Evolutionary conservation across 139 green algal species (phyloP).

Genomic region (Raphidocelis subcapitata): DNA sequence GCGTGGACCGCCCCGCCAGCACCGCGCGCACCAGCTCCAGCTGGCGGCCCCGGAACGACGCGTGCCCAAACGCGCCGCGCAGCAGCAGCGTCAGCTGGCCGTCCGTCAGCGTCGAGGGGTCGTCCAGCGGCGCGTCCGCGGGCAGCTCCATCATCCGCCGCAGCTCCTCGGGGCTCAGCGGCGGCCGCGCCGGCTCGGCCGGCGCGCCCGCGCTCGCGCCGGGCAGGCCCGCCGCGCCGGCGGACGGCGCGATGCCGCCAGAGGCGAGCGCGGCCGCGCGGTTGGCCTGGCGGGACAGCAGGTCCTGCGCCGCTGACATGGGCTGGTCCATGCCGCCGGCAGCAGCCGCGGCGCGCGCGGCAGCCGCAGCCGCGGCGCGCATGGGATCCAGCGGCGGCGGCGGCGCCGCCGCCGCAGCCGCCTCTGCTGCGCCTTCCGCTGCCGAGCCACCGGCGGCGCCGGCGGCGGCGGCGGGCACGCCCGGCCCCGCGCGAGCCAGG

Average conservation of each 20-base stretch:
- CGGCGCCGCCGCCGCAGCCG: neutral
- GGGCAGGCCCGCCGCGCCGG: neutral
- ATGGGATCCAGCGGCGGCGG: neutral
- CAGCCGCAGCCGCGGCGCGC: too few species aligned
- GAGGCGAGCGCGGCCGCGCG: too few species aligned
- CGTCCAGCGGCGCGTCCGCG: neutral
- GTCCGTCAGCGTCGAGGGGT: slow-evolving; percentile 26
- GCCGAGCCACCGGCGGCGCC: neutral
- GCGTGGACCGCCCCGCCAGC: slow-evolving; percentile 62
- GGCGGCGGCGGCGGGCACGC: neutral
- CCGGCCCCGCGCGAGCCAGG: neutral
- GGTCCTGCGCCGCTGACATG: too few species aligned
- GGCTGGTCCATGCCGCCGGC: too few species aligned
- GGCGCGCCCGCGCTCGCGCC: neutral
- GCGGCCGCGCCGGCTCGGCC: neutral
- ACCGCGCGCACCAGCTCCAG: slow-evolving; percentile 67
- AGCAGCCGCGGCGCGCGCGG: too few species aligned
- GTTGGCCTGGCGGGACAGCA: too few species aligned
- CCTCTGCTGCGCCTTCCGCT: neutral
- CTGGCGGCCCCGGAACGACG: slow-evolving; percentile 76
- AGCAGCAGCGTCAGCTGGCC: slow-evolving; percentile 35
- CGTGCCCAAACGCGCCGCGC: slow-evolving; percentile 55
- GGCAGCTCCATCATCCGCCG: neutral
- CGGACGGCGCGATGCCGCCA: neutral
- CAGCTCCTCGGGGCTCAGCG: slow-evolving; percentile 7